Conservation (phyloP, 164 flowering plant genomes). For the Tinospora cordifolia region DNA sequence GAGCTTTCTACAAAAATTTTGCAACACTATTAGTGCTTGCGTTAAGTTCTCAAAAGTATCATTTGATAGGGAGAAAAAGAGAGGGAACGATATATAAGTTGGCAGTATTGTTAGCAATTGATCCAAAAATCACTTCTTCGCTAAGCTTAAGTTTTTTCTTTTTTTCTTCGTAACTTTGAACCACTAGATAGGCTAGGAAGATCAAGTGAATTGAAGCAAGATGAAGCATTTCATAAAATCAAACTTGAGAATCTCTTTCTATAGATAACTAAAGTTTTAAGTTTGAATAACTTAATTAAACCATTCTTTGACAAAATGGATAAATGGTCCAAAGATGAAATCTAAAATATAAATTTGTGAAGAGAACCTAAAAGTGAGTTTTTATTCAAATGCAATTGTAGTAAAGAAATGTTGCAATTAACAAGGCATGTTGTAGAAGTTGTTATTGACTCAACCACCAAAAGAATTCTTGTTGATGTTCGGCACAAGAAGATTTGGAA, state of each 20-base stretch:
- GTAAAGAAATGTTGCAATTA: slow-evolving; percentile 45
- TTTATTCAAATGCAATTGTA: slow-evolving; percentile 34
- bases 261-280: slow-evolving; percentile 35
- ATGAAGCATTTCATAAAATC: slow-evolving; percentile 40
- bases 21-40: slow-evolving; percentile 44
- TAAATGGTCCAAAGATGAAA: slow-evolving; percentile 49
- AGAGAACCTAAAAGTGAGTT: slow-evolving; percentile 56
- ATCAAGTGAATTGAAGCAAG: slow-evolving; percentile 65
- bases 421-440: slow-evolving; percentile 40
- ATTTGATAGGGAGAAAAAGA: slow-evolving; percentile 67
- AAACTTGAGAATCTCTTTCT: slow-evolving; percentile 49
- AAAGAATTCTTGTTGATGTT: slow-evolving; percentile 67
- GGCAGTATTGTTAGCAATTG: slow-evolving; percentile 39
- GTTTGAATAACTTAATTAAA: slow-evolving; percentile 55
- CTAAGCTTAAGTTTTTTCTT: slow-evolving; percentile 55
- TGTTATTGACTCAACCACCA: slow-evolving; percentile 35
- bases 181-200: slow-evolving; percentile 49
- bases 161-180: too few relatives aligned
- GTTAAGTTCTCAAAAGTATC: slow-evolving; percentile 52
- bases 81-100: slow-evolving; percentile 46
- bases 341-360: slow-evolving; percentile 41
- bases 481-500: slow-evolving; percentile 36
- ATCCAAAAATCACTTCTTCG: slow-evolving; percentile 52
- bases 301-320: slow-evolving; percentile 44
- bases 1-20: slow-evolving; percentile 59